These are phyloP conservation scores for Rhododendron henanense DNA, from an alignment of 148 eudicot genomes.

Conservation along the genomic window DNA sequence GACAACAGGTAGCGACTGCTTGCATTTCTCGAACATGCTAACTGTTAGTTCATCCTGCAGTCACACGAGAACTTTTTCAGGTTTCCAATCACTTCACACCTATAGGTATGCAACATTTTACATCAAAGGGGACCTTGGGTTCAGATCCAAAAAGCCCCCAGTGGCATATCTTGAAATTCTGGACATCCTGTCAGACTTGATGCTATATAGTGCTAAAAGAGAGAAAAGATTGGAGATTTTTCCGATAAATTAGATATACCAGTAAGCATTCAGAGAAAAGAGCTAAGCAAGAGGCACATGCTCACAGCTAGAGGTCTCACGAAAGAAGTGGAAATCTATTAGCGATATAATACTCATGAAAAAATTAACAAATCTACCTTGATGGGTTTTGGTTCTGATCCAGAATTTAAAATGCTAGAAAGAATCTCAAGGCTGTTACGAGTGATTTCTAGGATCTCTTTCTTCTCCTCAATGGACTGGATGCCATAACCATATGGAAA, in stretches of 20 bases:
- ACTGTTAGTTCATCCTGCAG: constrained; percentile 81
- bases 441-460: constrained; percentile 65
- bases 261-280: background rate
- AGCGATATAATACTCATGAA: background rate
- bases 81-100: background rate
- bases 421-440: constrained; percentile 86
- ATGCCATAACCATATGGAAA: constrained; percentile 35
- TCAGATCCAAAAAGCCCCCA: background rate
- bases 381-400: constrained; percentile 45
- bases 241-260: background rate
- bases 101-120: background rate
- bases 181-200: background rate
- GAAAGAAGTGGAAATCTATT: background rate
- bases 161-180: background rate
- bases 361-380: constrained; percentile 40
- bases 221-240: background rate
- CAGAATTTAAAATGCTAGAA: constrained; percentile 72
- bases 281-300: background rate
- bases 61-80: background rate
- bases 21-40: constrained; percentile 86
- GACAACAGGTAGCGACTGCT: constrained; percentile 69
- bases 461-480: constrained; percentile 69
- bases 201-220: background rate
- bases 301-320: background rate
- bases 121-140: background rate